phyloP scores from a whole-genome alignment of 2,329 filamentous ascomycete species.

The Trichoderma atrobrunneum region DNA sequence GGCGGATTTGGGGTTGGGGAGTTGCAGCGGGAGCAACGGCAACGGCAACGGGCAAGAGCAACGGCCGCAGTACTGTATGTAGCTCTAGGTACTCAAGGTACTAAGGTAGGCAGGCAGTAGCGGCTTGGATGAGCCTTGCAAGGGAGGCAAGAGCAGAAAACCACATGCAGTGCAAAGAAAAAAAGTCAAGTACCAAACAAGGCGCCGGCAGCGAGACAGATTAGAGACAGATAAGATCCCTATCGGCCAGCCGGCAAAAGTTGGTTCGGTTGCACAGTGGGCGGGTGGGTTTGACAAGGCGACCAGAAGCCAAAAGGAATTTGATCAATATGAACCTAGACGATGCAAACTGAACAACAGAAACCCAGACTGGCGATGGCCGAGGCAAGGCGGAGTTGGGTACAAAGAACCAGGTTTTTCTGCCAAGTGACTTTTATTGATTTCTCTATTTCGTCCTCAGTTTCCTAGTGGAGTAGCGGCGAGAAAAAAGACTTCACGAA shows the following conservation, averaged over 20 bases:
- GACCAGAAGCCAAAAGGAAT: background rate
- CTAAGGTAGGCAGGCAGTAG: background rate
- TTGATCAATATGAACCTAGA: background rate
- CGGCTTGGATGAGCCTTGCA: background rate
- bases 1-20: background rate
- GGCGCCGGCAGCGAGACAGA: background rate
- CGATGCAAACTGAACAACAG: background rate
- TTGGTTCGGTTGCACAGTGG: background rate
- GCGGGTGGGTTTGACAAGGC: background rate
- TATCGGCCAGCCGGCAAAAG: slow-evolving; percentile 4
- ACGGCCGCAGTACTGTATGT: background rate
- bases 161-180: background rate
- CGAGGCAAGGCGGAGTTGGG: background rate
- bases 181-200: background rate
- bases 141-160: background rate
- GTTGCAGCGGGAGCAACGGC: slow-evolving; percentile 11
- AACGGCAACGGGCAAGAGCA: background rate
- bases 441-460: background rate
- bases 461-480: slow-evolving; percentile 1
- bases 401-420: background rate
- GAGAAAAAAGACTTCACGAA: background rate
- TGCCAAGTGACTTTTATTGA: background rate
- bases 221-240: background rate
- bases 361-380: background rate
- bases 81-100: background rate